Evolutionary conservation across 2,329 filamentous ascomycete species (phyloP).

Genomic region (Sporothrix phasma): DNA sequence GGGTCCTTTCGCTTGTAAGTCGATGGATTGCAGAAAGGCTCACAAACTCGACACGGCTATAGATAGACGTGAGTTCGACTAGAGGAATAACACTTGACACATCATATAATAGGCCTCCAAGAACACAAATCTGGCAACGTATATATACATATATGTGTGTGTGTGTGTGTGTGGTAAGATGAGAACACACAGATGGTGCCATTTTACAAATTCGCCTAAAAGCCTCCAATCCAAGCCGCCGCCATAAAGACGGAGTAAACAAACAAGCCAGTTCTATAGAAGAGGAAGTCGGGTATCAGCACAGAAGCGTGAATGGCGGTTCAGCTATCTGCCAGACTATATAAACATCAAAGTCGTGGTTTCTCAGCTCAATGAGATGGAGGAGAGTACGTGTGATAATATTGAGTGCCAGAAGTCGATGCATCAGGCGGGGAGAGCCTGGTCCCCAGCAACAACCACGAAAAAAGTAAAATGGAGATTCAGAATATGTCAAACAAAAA

Average conservation of each 20-base stretch:
- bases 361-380: too few relatives aligned
- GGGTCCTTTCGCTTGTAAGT: too few relatives aligned
- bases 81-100: too few relatives aligned
- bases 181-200: too few relatives aligned
- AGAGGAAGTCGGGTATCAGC: constrained; percentile 5
- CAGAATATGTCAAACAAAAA: background rate
- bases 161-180: too few relatives aligned
- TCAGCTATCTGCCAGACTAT: background rate
- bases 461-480: background rate
- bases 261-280: background rate
- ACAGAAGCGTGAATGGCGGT: background rate
- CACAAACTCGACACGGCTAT: too few relatives aligned
- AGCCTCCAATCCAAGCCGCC: background rate
- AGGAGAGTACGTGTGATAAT: background rate
- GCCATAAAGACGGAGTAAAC: background rate
- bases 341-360: background rate
- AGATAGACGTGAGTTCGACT: too few relatives aligned
- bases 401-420: background rate
- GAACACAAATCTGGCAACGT: too few relatives aligned
- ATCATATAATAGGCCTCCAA: too few relatives aligned
- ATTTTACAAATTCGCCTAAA: background rate
- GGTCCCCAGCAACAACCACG: background rate
- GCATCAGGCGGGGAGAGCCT: background rate
- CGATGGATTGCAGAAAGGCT: too few relatives aligned
- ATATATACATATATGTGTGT: too few relatives aligned